Base-by-base conservation (phyloP, 371 early-diverging fungal species). In the Mortierella sp. region DNA sequence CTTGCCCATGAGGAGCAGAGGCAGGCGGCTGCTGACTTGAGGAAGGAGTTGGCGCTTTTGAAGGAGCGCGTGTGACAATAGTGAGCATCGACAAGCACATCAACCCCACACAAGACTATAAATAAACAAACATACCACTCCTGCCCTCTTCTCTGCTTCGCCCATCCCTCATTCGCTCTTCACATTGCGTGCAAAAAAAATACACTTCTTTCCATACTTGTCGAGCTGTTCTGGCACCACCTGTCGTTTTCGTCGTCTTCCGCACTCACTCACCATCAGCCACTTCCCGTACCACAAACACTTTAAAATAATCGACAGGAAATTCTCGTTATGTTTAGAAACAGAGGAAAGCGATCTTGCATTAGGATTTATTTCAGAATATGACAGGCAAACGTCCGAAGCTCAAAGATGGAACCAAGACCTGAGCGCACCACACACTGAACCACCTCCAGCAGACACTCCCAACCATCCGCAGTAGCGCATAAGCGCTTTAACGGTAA, bases 341-440 rank as follows among this genome's bases (percentile, higher is more conserved):
- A 68, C 68, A 68, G 38, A 41, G 24, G 68, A 18, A 38, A 41
- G 68, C 68, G 10, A 68, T 68, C 38, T 68, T 68, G 68, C 65
- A 21, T 38, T 16, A 63, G 68, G 68, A 68, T 68, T 68, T 68
- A 68, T 65, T 65, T 65, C 65, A 65, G 65, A 35, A 65, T 8
- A 65, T 65, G 65, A 35, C 41, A 65, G 35, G 24, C 65, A 65
- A 65, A 65, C 24, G 38, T 65, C 65, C 38, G 18, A 35, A 14
- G 21, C 65, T 41, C 41, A 65, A 24, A 21, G 12, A 16, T 18
- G 38, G 32, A 65, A 38, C 35, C 51, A 65, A 38, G 41, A 65
- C 65, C 21, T 38, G 65, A 65, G 65, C 38, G 10, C 65, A 60
- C 60, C 60, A 65, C 65, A 65, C 65, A 65, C 35, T 65, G 65